Percentiles rank a stretch among this genome's conserved stretches.
These are phyloP conservation scores for Aspergillus fumigatus DNA, from an alignment of 2,329 filamentous ascomycete genomes.

Conservation along the genomic window DNA sequence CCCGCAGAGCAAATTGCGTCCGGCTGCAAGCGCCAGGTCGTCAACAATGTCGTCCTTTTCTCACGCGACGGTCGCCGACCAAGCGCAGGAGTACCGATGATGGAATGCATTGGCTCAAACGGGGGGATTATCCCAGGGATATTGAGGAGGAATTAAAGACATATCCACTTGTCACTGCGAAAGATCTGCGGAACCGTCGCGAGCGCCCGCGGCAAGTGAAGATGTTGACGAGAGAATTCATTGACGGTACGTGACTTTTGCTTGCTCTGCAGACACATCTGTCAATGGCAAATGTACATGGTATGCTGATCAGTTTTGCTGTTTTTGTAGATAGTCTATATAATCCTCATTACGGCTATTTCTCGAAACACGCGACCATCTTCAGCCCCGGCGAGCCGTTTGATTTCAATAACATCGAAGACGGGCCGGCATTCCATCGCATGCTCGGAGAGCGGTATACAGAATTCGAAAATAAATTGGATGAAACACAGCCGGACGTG, in stretches of 20 bases:
- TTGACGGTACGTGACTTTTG: slow-evolving; percentile 64
- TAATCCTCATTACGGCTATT: slow-evolving; percentile 92
- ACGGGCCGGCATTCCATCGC: slow-evolving; percentile 80
- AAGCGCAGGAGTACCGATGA: slow-evolving; percentile 38
- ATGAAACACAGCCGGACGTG: slow-evolving; percentile 65
- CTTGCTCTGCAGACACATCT: neutral
- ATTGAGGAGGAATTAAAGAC: slow-evolving; percentile 73
- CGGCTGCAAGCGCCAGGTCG: slow-evolving; percentile 20
- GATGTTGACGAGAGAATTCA: slow-evolving; percentile 97
- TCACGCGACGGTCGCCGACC: slow-evolving; percentile 30
- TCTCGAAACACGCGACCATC: slow-evolving; percentile 93
- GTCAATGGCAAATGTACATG: neutral
- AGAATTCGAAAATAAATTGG: slow-evolving; percentile 83
- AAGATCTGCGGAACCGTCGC: slow-evolving; percentile 65
- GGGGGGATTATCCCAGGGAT: slow-evolving; percentile 70
- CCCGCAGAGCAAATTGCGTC: slow-evolving; percentile 16
- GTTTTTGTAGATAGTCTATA: slow-evolving; percentile 72
- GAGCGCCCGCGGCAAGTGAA: slow-evolving; percentile 83
- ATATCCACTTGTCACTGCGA: slow-evolving; percentile 81
- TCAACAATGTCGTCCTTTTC: slow-evolving; percentile 34
- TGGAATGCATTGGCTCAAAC: slow-evolving; percentile 82
- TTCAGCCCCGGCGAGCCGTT: slow-evolving; percentile 92
- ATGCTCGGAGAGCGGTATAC: slow-evolving; percentile 75
- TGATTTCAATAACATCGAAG: slow-evolving; percentile 72
- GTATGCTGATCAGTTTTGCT: neutral